Base-by-base conservation (phyloP, 805 yeast genomes). In the Candida koratica region DNA sequence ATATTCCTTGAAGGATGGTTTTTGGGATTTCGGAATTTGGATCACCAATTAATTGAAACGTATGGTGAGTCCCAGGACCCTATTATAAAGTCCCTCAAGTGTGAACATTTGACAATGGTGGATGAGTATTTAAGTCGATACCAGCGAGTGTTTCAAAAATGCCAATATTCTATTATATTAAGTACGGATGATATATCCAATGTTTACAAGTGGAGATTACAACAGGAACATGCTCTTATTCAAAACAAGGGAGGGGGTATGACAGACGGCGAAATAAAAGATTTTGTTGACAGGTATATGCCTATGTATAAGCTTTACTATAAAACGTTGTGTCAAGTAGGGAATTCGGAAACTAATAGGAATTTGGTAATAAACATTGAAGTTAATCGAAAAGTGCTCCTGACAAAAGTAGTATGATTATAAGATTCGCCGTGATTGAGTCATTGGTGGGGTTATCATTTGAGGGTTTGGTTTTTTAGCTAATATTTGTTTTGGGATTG, bases 1-100 rank as follows among this genome's bases (percentile, higher is more conserved):
- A 70, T 90, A 3, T 56, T 90, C 2, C 67, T 93, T 26, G 98
- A 90, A 60, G 98, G 97, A 4, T 90, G 98, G 98, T 87, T 89
- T 61, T 71, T 78, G 16, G 97, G 97, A 1, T 90, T 78, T 53
- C 43, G 53, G 32, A 53, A 67, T 13, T 38, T 64, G 12, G 37
- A 29, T 3, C 52, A 48, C 7, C 44, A 46, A 34, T 34, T 65
- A 7, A 3, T 6, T 6, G 9, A 17, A 10, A 14, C 34, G 8
- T 44, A 41, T 17, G 28, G 16, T 1, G 15, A 25, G 5, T 19
- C 35, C 13, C 14, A 34, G 5, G 28, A 33, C 23, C 30, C 31
- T 7, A 17, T 37, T 3, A 41, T 36, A 7, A 36, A 50, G 23
- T 39, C 45, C 4, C 51, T 53, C 39, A 44, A 38, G n/a, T 28